A percentile compares a stretch with the other conserved stretches of the same genome.
Conservation (phyloP, 1,284 basidiomycete species). For the Boletus semigastroideus region DNA sequence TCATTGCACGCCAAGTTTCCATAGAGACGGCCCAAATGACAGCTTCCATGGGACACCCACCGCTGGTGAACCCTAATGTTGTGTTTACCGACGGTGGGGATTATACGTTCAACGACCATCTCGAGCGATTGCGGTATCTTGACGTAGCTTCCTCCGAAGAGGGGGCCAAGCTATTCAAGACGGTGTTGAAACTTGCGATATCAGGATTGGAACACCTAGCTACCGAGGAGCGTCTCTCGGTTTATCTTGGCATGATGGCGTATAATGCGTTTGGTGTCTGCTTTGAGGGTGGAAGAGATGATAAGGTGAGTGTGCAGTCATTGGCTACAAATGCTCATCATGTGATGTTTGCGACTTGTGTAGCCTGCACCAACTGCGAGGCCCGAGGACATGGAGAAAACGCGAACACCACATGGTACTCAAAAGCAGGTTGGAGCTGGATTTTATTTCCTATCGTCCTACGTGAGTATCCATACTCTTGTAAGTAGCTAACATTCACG, state of each 20-base stretch:
- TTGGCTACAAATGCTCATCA: slow-evolving; percentile 1
- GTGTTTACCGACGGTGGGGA: slow-evolving; percentile 50
- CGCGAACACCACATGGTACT: slow-evolving; percentile 72
- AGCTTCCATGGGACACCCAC: slow-evolving; percentile 24
- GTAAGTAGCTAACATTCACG: not conserved
- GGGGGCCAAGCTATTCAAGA: slow-evolving; percentile 51
- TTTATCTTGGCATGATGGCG: slow-evolving; percentile 65
- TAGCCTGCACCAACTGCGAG: slow-evolving; percentile 51
- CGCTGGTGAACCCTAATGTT: slow-evolving; percentile 36
- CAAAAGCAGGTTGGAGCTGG: slow-evolving; percentile 70
- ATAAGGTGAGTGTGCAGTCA: slow-evolving; percentile 50
- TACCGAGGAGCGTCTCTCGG: slow-evolving; percentile 58
- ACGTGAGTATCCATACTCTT: slow-evolving; percentile 43
- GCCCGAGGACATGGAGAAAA: slow-evolving; percentile 68
- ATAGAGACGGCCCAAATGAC: slow-evolving; percentile 62
- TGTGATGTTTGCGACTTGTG: slow-evolving; percentile 20
- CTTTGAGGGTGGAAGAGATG: slow-evolving; percentile 61
- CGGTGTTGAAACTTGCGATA: slow-evolving; percentile 59
- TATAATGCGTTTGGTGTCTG: slow-evolving; percentile 76
- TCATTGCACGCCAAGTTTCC: slow-evolving; percentile 69
- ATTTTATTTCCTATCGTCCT: slow-evolving; percentile 73
- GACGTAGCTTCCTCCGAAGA: slow-evolving; percentile 50
- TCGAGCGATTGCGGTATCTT: slow-evolving; percentile 69
- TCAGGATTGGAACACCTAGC: slow-evolving; percentile 72
- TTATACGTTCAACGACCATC: slow-evolving; percentile 70